A percentile compares a stretch with the other conserved stretches of the same genome.
Evolutionary conservation across 2,329 filamentous ascomycete genomes (phyloP).

Genomic region (Stagonosporopsis tanaceti): DNA sequence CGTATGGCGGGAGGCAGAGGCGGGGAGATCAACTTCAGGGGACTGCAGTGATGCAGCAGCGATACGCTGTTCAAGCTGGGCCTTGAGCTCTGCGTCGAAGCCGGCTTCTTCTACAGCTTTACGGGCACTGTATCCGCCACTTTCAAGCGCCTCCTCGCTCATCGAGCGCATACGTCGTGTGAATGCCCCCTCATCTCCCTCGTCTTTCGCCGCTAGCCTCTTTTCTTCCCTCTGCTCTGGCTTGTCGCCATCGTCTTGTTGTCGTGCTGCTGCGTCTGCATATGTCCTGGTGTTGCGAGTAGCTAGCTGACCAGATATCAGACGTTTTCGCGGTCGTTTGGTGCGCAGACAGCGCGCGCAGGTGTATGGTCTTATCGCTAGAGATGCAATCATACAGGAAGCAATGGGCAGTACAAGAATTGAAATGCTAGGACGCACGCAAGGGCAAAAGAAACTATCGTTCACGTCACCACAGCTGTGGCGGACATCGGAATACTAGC

Average conservation of each 20-base stretch:
- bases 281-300: constrained; percentile 28
- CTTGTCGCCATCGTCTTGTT: constrained; percentile 14
- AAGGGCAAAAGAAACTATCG: constrained; percentile 17
- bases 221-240: not conserved
- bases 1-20: constrained; percentile 72
- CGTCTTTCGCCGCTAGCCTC: constrained; percentile 3
- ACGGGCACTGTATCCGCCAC: constrained; percentile 62
- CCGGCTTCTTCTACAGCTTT: constrained; percentile 68
- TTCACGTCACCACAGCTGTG: constrained; percentile 27
- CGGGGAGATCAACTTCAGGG: constrained; percentile 62
- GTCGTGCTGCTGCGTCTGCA: constrained; percentile 31
- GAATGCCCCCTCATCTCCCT: constrained; percentile 61
- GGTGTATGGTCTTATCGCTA: constrained; percentile 34
- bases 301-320: constrained; percentile 15
- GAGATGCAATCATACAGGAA: constrained; percentile 42
- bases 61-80: constrained; percentile 66
- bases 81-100: constrained; percentile 68
- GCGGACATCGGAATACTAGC: constrained; percentile 9
- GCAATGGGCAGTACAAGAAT: constrained; percentile 4
- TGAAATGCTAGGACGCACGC: not conserved
- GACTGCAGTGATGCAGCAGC: constrained; percentile 64
- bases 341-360: constrained; percentile 53
- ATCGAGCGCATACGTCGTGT: constrained; percentile 65
- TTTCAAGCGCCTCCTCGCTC: constrained; percentile 66
- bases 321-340: constrained; percentile 25